phyloP scores from a whole-genome alignment of 768 basidiomycete genomes.

The Lactifluus hygrophoroides region DNA sequence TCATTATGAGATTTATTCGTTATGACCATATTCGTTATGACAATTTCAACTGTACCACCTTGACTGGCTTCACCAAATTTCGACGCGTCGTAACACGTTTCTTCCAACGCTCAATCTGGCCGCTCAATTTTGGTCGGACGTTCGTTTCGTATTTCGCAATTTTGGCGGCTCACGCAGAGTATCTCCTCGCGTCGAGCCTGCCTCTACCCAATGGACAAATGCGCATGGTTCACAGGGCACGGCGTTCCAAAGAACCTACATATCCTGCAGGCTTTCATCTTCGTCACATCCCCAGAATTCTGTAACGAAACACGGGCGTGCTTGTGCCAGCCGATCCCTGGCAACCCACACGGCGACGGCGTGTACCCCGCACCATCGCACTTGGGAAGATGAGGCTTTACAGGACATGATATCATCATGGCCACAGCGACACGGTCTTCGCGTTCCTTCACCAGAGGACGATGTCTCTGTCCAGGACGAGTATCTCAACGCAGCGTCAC shows the following conservation, averaged over 20 bases:
- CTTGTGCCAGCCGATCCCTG: background rate
- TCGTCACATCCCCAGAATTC: background rate
- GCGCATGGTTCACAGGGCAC: background rate
- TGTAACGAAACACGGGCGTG: background rate
- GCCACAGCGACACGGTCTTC: background rate
- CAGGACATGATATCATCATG: background rate
- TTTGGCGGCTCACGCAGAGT: background rate
- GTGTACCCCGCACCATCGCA: background rate
- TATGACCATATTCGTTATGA: too few relatives aligned
- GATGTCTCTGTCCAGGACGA: background rate
- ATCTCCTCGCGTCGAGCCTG: background rate
- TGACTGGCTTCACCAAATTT: too few relatives aligned
- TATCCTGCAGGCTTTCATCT: background rate
- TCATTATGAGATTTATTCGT: too few relatives aligned
- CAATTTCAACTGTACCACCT: too few relatives aligned
- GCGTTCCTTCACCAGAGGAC: background rate
- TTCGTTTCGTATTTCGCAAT: conserved; percentile 10
- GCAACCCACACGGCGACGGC: background rate
- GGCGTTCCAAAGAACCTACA: background rate
- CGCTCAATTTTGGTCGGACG: conserved; percentile 10
- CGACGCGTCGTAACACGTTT: background rate
- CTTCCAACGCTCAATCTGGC: conserved; percentile 1
- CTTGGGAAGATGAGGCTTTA: conserved; percentile 13
- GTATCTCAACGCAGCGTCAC: conserved; percentile 5
- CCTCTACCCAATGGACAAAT: background rate